Evolutionary conservation across 2,329 filamentous ascomycete genomes (phyloP).

Genomic region (Penicillium sp.): DNA sequence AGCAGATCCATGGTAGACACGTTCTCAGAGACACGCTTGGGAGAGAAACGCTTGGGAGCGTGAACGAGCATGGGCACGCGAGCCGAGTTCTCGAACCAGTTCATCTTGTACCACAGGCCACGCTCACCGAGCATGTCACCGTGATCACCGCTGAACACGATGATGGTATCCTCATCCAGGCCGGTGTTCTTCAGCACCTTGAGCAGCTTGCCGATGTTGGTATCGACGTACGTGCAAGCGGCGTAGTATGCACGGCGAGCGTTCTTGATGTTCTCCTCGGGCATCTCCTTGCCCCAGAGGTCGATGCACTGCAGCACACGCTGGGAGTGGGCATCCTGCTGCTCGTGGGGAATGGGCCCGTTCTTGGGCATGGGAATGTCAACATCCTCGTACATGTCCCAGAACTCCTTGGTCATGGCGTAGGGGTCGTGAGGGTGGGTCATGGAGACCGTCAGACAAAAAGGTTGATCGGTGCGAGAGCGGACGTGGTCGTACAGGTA

Average conservation of each 20-base stretch:
- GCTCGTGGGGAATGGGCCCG: slow-evolving; percentile 67
- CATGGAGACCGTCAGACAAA: slow-evolving; percentile 85
- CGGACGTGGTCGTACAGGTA: slow-evolving; percentile 89
- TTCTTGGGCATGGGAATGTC: slow-evolving; percentile 82
- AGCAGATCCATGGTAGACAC: slow-evolving; percentile 90
- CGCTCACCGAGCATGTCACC: slow-evolving; percentile 95
- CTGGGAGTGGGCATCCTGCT: slow-evolving; percentile 84
- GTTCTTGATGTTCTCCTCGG: slow-evolving; percentile 79
- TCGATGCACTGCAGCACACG: slow-evolving; percentile 84
- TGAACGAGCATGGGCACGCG: slow-evolving; percentile 85
- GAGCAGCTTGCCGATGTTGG: slow-evolving; percentile 82
- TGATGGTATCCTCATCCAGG: slow-evolving; percentile 79
- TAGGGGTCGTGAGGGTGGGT: slow-evolving; percentile 96
- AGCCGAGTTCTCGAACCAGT: slow-evolving; percentile 87
- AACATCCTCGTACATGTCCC: slow-evolving; percentile 85
- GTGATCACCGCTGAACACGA: slow-evolving; percentile 91
- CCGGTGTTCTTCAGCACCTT: slow-evolving; percentile 74
- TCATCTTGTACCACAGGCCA: slow-evolving; percentile 95
- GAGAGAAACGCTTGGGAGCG: slow-evolving; percentile 70
- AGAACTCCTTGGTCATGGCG: slow-evolving; percentile 89
- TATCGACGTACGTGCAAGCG: slow-evolving; percentile 89
- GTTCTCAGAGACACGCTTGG: slow-evolving; percentile 75
- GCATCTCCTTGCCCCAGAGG: slow-evolving; percentile 78
- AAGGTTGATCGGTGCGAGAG: slow-evolving; percentile 73
- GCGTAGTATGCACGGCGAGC: slow-evolving; percentile 89